These are phyloP conservation scores for Trichoderma sp. DNA, from an alignment of 2,329 filamentous ascomycete genomes.

Conservation along the genomic window DNA sequence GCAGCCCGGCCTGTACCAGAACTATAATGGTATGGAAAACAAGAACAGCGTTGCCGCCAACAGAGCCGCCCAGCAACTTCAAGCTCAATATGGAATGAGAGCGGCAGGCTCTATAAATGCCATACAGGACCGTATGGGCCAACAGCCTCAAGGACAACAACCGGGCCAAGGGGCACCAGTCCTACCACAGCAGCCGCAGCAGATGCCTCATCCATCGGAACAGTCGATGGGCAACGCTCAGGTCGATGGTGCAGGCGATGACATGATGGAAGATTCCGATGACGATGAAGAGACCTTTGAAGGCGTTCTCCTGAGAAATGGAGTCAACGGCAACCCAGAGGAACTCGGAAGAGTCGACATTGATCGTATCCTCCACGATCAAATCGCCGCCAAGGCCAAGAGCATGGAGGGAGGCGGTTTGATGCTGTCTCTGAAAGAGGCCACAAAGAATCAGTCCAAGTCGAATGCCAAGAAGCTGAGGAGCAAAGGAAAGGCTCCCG, in stretches of 20 bases:
- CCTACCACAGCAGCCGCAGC: conserved; percentile 27
- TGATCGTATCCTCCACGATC: conserved; percentile 65
- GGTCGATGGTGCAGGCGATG: conserved; percentile 70
- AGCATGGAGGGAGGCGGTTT: conserved; percentile 72
- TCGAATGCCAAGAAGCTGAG: conserved; percentile 23
- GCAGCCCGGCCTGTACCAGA: conserved; percentile 34
- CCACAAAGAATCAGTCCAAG: conserved; percentile 36
- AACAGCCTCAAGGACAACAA: conserved; percentile 30
- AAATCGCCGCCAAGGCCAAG: conserved; percentile 63
- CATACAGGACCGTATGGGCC: conserved; percentile 47
- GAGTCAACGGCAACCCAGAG: conserved; percentile 50
- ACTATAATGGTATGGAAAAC: conserved; percentile 34
- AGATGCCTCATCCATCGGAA: conserved; percentile 34
- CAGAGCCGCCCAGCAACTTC: conserved; percentile 55
- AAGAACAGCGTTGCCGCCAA: conserved; percentile 46
- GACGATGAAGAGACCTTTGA: conserved; percentile 54
- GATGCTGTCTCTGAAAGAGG: conserved; percentile 67
- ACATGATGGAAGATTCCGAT: conserved; percentile 26
- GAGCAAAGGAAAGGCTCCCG: conserved; percentile 26
- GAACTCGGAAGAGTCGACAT: conserved; percentile 61
- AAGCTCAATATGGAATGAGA: conserved; percentile 58
- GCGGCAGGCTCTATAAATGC: conserved; percentile 66
- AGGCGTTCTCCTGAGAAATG: conserved; percentile 58
- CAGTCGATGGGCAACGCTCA: conserved; percentile 47
- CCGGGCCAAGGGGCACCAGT: conserved; percentile 27